Base-by-base conservation (phyloP, 1,284 basidiomycete genomes). In the Erythrobasidium hasegawianum region DNA sequence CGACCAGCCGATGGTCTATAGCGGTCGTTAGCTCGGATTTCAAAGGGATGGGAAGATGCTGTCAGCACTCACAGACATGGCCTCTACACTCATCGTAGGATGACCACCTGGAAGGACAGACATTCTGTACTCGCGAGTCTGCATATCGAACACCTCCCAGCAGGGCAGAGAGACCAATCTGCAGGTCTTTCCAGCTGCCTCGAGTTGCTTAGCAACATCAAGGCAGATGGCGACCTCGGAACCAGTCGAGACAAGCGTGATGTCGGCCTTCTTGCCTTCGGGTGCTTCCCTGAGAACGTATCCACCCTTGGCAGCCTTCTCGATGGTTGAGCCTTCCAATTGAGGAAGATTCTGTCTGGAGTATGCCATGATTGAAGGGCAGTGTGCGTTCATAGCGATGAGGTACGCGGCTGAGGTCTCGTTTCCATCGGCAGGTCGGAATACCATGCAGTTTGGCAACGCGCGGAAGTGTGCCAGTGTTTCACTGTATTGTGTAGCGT, bases 311-410 rank as follows among this genome's bases (percentile, higher is more conserved):
- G 79, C 74, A 61, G 90, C 90, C 70, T 85, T 84, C 81, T 94
- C 90, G 75, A 96, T 87, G 62, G 88, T 84, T 50, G 90, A 92
- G 71, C 84, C 85, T 77, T 89, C 89, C 71, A 97, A 86, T 77
- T 96, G 93, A 66, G 92, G 92, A 59, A 97, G 83, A 82, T 93
- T 92, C 80, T 94, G 90, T 65, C 91, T 87, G 53, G 90, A 89
- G 68, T 93, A 85, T n/a, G 86, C 87, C 69, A 94, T 82, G 70
- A 94, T 83, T 39, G 91, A 93, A 43, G 93, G 93, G 13, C 89
- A 93, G 72, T 82, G 78, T 72, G 78, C 83, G 70, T 87, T 85
- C 74, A 97, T 78, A 58, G 91, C 88, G 57, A 87, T 84, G 71
- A 85, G 79, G 83, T 96, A 97, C 20, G 92, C 84, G 43, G 89